These are phyloP conservation scores for Gamarada debralockiae DNA, from an alignment of 495 filamentous ascomycete species.

Conservation along the genomic window DNA sequence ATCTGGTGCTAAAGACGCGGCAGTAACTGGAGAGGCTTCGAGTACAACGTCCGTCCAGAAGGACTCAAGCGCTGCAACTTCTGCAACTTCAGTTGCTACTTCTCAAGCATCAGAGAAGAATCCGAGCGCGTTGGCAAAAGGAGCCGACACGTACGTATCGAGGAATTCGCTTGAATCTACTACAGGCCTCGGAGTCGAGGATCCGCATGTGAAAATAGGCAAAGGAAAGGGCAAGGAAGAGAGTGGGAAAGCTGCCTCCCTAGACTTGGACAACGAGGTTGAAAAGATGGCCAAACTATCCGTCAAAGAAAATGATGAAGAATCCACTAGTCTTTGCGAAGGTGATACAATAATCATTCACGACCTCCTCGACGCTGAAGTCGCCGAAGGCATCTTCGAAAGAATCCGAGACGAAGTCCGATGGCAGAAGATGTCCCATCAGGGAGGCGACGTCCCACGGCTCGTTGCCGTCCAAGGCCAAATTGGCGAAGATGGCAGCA, in stretches of 20 bases:
- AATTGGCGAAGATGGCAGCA: conserved; percentile 64
- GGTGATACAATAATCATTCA: conserved; percentile 77
- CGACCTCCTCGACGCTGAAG: conserved; percentile 52
- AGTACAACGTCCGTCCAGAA: background rate
- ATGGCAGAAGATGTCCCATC: conserved; percentile 92
- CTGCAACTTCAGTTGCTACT: background rate
- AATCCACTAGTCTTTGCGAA: conserved; percentile 45
- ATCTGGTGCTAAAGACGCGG: conserved; percentile 3
- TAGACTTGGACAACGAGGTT: background rate
- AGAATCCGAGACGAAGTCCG: conserved; percentile 68
- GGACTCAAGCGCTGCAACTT: conserved; percentile 1
- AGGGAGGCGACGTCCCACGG: conserved; percentile 86
- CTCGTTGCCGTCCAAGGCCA: conserved; percentile 89
- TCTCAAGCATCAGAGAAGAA: conserved; percentile 6
- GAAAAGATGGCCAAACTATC: conserved; percentile 11
- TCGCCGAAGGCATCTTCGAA: conserved; percentile 62
- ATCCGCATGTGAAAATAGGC: background rate
- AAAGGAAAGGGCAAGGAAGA: conserved; percentile 1
- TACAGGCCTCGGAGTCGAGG: too few relatives aligned
- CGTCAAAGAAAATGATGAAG: conserved; percentile 8
- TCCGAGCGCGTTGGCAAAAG: background rate
- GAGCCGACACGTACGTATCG: too few relatives aligned
- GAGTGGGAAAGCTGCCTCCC: too few relatives aligned
- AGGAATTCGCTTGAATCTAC: too few relatives aligned
- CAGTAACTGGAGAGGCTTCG: background rate